Conservation (phyloP, 148 eudicot species). For the Cornus kousa region DNA sequence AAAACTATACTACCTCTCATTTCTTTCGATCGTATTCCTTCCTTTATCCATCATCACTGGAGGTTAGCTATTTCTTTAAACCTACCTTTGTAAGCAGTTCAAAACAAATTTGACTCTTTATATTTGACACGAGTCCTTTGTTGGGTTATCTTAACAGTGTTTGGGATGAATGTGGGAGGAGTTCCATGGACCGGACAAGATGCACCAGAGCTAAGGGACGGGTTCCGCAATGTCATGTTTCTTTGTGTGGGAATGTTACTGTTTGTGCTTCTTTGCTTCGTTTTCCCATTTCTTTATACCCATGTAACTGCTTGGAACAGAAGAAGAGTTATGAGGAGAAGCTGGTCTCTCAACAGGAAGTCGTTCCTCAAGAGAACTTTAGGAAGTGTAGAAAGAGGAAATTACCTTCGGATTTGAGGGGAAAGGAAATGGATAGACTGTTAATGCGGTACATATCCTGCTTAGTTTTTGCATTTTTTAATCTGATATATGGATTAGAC, state of each 20-base stretch:
- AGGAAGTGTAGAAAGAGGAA: conserved; percentile 45
- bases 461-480: background rate
- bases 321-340: conserved; percentile 42
- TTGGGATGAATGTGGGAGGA: conserved; percentile 99
- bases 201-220: conserved; percentile 58
- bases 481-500: background rate
- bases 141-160: conserved; percentile 47
- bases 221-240: conserved; percentile 74
- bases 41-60: conserved; percentile 90
- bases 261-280: conserved; percentile 70
- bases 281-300: conserved; percentile 54
- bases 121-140: background rate
- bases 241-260: conserved; percentile 57
- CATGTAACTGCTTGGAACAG: conserved; percentile 64
- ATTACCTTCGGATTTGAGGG: conserved; percentile 71
- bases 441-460: background rate
- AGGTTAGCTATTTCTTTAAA: conserved; percentile 40
- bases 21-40: conserved; percentile 88
- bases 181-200: conserved; percentile 91
- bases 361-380: conserved; percentile 43
- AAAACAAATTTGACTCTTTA: background rate
- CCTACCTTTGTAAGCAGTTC: background rate
- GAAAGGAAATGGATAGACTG: background rate
- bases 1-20: conserved; percentile 86
- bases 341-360: conserved; percentile 67